Evolutionary conservation across 75 land plant genomes (phyloP), one percentile per base, ranked within the genome.

Genomic region (Gnetum montanum): DNA sequence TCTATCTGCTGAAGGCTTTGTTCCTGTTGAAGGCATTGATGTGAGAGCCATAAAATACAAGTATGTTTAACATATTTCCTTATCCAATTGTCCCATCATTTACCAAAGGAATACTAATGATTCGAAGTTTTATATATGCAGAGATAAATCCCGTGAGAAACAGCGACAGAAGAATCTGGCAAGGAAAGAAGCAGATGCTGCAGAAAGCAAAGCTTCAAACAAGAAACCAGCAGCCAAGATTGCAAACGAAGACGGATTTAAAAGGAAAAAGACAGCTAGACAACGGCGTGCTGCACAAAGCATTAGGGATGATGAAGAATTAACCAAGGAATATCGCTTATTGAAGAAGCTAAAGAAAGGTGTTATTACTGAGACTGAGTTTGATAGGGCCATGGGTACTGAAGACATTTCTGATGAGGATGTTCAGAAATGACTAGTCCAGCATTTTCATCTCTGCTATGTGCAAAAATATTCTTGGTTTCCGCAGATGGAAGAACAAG

Each of bases 101-200:
- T 29, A 29, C 19, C 29, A 34, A 34, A n/a, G 16, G 33, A 26
- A 52, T 31, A 52, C 15, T 19, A 11, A 19, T 34, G 22, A 8
- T 16, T 13, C 16, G 4, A 4, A 49, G 8, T 10, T 23, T 23
- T 23, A 54, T 43, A 46, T 6, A 36, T 31, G 18, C 59, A 94
- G 99, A 64, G 91, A 90, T 57, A 94, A 86, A 76, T 69, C 78
- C 54, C 76, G 99, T 33, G 96, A 94, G 61, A 94, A 94, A 64
- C 88, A 90, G 62, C 80, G 96, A 6, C 79, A 83, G 48, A 90
- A 86, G 61, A 83, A 78, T 22, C 8, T 90, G 61, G 52, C 57
- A 54, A 61, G 53, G 12, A 72, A 79, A 59, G 49, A 69, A 51
- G 60, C 35, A 51, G 57, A 49, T 23, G 45, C 66, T 34, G 57